A percentile compares a stretch with the other conserved stretches of the same genome.
phyloP scores from a whole-genome alignment of 2,329 filamentous ascomycete species.

The Monosporascus sp. region DNA sequence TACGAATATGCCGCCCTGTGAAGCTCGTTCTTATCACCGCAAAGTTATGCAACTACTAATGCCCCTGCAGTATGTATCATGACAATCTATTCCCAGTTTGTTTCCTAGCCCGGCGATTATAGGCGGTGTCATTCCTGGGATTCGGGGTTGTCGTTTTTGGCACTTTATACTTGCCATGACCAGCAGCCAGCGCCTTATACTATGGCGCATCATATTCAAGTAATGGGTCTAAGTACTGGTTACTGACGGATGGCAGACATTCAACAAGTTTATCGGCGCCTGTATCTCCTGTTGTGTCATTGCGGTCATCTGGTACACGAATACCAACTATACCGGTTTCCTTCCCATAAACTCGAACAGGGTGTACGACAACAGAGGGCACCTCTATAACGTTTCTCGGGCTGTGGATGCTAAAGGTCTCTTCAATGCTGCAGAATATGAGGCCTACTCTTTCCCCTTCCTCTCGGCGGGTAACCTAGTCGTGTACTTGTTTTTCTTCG shows the following conservation, averaged over 20 bases:
- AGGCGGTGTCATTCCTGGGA: conserved; percentile 23
- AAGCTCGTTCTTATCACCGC: neutral
- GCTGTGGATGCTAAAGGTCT: conserved; percentile 29
- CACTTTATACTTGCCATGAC: too few species aligned
- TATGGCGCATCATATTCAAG: too few species aligned
- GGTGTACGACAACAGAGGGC: conserved; percentile 44
- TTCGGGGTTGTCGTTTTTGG: too few species aligned
- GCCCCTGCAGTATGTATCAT: neutral
- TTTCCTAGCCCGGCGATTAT: neutral
- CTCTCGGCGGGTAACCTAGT: conserved; percentile 44
- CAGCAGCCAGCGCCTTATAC: too few species aligned
- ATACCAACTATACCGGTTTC: conserved; percentile 52
- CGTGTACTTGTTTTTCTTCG: conserved; percentile 52
- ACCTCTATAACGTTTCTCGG: conserved; percentile 39
- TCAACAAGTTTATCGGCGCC: conserved; percentile 57
- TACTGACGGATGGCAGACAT: conserved; percentile 52
- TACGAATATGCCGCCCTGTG: neutral
- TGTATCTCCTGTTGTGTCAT: conserved; percentile 51
- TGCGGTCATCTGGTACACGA: conserved; percentile 53
- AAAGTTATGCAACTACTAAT: neutral
- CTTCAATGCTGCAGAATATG: conserved; percentile 42
- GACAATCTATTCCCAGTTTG: neutral
- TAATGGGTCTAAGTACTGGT: conserved; percentile 2
- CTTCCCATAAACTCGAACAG: conserved; percentile 43
- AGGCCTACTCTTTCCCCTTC: conserved; percentile 47